These are phyloP conservation scores for Ophiostoma pallidulum DNA, from an alignment of 2,329 filamentous ascomycete species.

Conservation along the genomic window DNA sequence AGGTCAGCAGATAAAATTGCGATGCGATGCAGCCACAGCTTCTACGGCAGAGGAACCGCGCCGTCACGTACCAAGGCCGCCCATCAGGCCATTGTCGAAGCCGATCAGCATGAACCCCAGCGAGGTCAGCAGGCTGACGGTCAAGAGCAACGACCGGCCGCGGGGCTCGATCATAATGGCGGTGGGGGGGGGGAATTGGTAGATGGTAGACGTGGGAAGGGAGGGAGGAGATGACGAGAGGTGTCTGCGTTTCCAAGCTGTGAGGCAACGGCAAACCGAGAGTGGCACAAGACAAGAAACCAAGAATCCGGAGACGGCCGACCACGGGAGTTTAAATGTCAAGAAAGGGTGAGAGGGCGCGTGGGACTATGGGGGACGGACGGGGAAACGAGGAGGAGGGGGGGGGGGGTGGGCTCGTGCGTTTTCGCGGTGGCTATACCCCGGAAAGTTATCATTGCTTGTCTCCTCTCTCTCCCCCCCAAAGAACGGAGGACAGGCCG, in stretches of 20 bases:
- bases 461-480: too few species aligned
- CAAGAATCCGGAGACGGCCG: not conserved
- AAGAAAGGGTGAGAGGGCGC: not conserved
- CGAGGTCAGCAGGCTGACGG: conserved; percentile 10
- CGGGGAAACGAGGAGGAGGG: not conserved
- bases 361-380: not conserved
- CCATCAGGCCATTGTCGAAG: conserved; percentile 13
- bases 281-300: too few species aligned
- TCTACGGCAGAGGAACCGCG: not conserved
- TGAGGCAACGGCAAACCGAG: too few species aligned
- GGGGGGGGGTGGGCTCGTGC: not conserved
- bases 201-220: not conserved
- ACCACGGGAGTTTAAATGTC: conserved; percentile 1
- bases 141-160: conserved; percentile 6
- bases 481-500: too few species aligned
- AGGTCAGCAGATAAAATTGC: too few species aligned
- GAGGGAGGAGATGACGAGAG: not conserved
- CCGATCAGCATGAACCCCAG: conserved; percentile 13
- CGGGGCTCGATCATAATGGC: conserved; percentile 13
- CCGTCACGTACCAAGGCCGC: conserved; percentile 2
- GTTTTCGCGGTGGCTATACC: too few species aligned
- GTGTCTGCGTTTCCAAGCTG: too few species aligned
- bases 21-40: too few species aligned
- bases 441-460: too few species aligned
- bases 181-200: not conserved